Evolutionary conservation across 345 rosid species (phyloP).

Genomic region (Crucihimalaya himalaica): DNA sequence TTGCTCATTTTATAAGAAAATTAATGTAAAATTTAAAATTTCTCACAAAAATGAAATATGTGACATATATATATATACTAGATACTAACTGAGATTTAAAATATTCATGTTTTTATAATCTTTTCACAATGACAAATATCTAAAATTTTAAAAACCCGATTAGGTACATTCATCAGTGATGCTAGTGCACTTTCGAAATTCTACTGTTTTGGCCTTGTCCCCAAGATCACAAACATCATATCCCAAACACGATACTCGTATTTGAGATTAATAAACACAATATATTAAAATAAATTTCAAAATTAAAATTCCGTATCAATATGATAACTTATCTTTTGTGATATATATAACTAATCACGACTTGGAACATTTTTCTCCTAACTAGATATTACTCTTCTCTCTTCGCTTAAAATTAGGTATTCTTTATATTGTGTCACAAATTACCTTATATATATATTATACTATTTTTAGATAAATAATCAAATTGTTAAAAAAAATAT

Average conservation of each 20-base stretch:
- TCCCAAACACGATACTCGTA: conserved; percentile 17
- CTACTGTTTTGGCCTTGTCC: conserved; percentile 21
- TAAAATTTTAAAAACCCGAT: neutral
- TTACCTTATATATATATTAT: neutral
- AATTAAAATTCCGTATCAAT: neutral
- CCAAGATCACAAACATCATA: conserved; percentile 32
- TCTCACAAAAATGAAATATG: no score
- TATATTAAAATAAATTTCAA: neutral
- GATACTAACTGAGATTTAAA: no score
- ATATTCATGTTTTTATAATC: neutral
- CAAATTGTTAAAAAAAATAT: no score
- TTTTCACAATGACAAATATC: neutral
- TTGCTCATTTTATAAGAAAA: no score
- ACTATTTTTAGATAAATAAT: neutral
- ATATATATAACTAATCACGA: neutral
- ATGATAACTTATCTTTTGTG: conserved; percentile 10
- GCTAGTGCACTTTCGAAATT: conserved; percentile 19
- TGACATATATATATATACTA: no score
- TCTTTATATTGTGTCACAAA: neutral
- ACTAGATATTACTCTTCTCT: neutral
- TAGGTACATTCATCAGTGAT: conserved; percentile 28
- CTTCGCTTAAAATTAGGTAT: neutral
- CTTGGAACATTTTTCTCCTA: neutral
- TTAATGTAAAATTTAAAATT: no score
- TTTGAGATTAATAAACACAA: neutral